Base-by-base conservation (phyloP, 768 basidiomycete genomes). In the Omphalotus guepiniiformis region DNA sequence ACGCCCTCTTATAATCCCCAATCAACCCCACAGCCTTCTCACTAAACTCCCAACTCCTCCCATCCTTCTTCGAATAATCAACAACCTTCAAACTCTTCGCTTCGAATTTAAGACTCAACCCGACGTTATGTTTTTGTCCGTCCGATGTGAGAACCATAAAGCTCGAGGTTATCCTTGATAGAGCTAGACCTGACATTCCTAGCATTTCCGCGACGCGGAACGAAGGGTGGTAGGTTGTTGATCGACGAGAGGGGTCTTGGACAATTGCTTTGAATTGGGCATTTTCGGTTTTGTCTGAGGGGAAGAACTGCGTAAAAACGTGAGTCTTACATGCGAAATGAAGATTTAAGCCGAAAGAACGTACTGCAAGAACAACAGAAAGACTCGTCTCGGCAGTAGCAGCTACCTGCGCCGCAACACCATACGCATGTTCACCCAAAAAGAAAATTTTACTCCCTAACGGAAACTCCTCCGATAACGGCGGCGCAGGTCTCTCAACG, bases 61-160 rank as follows among this genome's bases (percentile, higher is more conserved):
- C 85, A 23, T 85, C 80, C 66, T 95, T 94, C 51, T 81, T 76
- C 6, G 93, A 86, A 65, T 96, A 97, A 52, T 90, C 88, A 37
- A 96, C 74, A 1, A 99, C 96, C 66, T 98, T 99, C 57, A 93
- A 64, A 8, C 83, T 79, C 66, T 96, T 98, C 11, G 82, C 88
- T 59, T 99, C 96, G 53, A 96, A 99, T 63, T 99, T 99, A 55
- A 99, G 78, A 61, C 89, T 91, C 34, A 99, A 76, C 2, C 96
- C 96, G 25, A 98, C 68, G 61, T 99, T 98, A 47, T 76, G 79
- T 70, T 96, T 97, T 49, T 79, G 74, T 7, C 77, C 77, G 57
- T 91, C 91, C 0, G 77, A 69, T 0, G 79, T 79, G 48, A 91
- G 64, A 34, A 97, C 89, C 82, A 97, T 84, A 60, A 97, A 83